phyloP scores from a whole-genome alignment of 306 rosid species.

The Castanea crenata region DNA sequence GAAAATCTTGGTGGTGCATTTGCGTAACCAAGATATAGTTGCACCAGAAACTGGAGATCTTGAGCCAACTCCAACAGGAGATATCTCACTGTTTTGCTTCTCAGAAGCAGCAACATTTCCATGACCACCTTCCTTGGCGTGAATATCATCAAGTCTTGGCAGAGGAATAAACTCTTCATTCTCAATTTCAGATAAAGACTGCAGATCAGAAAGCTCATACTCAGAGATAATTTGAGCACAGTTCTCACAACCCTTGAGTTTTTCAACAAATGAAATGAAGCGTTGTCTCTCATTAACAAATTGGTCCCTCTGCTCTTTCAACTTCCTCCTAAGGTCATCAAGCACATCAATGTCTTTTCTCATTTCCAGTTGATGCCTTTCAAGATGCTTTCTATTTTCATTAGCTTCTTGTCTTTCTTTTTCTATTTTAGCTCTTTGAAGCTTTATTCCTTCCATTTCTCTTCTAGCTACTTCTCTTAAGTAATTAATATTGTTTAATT shows the following conservation, averaged over 20 bases:
- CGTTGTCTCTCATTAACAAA: constrained; percentile 72
- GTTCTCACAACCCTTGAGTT: constrained; percentile 61
- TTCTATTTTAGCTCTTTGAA: constrained; percentile 66
- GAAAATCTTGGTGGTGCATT: constrained; percentile 86
- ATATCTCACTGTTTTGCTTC: constrained; percentile 40
- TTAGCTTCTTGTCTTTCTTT: constrained; percentile 71
- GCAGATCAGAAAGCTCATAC: constrained; percentile 70
- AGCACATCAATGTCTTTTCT: constrained; percentile 80
- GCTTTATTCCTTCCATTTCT: constrained; percentile 87
- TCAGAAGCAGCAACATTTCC: constrained; percentile 40
- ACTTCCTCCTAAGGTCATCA: constrained; percentile 64
- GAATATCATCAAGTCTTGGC: constrained; percentile 47
- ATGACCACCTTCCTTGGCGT: constrained; percentile 39
- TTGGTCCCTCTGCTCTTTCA: constrained; percentile 72
- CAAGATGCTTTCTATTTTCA: constrained; percentile 66
- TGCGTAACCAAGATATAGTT: constrained; percentile 81
- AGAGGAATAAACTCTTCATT: constrained; percentile 58
- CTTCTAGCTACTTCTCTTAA: constrained; percentile 78
- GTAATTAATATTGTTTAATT: constrained; percentile 62
- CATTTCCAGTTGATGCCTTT: constrained; percentile 77
- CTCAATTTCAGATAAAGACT: constrained; percentile 56
- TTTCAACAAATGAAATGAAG: constrained; percentile 66
- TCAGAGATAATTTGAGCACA: constrained; percentile 75
- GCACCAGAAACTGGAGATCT: constrained; percentile 68
- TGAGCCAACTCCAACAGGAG: constrained; percentile 36